Percentiles rank a stretch among this genome's conserved stretches.
These are phyloP conservation scores for Mentha longifolia DNA, from an alignment of 257 asterid genomes.

Conservation along the genomic window DNA sequence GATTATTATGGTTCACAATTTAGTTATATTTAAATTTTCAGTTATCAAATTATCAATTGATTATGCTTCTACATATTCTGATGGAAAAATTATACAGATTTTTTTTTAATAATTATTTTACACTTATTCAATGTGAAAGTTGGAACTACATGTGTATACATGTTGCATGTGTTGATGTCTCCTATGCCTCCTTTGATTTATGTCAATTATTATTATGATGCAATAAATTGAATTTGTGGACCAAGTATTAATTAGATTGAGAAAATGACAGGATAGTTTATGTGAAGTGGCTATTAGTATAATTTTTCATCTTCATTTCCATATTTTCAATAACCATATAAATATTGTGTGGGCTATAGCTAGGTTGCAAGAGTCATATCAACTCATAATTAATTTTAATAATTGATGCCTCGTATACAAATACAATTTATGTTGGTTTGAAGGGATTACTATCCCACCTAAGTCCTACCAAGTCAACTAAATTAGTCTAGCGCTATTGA, in stretches of 20 bases:
- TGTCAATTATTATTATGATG: too few relatives aligned
- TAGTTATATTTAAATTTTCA: too few relatives aligned
- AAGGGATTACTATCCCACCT: conserved; percentile 1
- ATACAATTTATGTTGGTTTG: not conserved
- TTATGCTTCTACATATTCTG: too few relatives aligned
- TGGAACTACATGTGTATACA: not conserved
- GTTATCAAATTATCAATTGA: too few relatives aligned
- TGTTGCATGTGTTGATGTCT: conserved; percentile 2
- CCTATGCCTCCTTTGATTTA: not conserved
- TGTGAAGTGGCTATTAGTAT: not conserved
- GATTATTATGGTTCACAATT: not conserved
- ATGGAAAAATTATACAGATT: too few relatives aligned
- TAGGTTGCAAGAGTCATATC: conserved; percentile 5
- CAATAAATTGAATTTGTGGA: conserved; percentile 6
- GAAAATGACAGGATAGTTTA: not conserved
- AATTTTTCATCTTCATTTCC: not conserved
- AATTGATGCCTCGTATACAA: not conserved
- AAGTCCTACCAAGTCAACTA: not conserved
- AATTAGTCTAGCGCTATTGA: not conserved
- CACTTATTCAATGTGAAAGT: too few relatives aligned
- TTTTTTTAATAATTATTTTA: too few relatives aligned
- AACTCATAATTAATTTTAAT: not conserved
- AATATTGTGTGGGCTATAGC: conserved; percentile 4
- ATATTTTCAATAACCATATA: not conserved
- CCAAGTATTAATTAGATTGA: not conserved